These are phyloP conservation scores for Gynostemma pentaphyllum DNA, from an alignment of 306 rosid species.

Conservation along the genomic window DNA sequence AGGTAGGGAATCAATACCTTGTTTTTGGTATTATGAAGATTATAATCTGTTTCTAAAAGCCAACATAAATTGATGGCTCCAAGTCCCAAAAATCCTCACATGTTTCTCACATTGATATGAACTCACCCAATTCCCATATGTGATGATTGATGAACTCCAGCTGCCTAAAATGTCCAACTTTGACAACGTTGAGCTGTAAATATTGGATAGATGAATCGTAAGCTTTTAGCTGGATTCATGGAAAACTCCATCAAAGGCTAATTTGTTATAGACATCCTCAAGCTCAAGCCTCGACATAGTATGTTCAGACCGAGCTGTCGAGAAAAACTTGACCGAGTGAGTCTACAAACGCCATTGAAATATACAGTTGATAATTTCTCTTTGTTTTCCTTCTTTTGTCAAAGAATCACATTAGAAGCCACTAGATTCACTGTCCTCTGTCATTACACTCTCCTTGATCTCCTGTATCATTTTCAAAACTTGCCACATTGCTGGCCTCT, in stretches of 20 bases:
- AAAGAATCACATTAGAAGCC: neutral
- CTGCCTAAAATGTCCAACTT: no score
- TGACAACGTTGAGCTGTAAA: neutral
- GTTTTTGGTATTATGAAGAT: neutral
- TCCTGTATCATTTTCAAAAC: slow-evolving; percentile 78
- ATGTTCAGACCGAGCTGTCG: neutral
- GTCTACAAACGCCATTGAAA: neutral
- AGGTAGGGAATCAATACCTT: neutral
- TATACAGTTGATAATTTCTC: slow-evolving; percentile 4
- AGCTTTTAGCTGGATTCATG: neutral
- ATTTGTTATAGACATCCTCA: neutral
- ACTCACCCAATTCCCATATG: no score
- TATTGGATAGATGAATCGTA: neutral
- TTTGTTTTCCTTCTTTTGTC: neutral
- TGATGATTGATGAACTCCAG: no score
- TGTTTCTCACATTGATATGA: no score
- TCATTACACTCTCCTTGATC: slow-evolving; percentile 59
- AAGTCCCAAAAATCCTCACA: neutral
- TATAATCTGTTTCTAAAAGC: neutral
- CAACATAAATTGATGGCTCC: neutral
- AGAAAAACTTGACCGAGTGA: neutral
- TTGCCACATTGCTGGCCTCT: slow-evolving; percentile 94
- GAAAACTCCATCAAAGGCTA: neutral
- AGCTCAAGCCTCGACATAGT: neutral
- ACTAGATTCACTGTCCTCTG: slow-evolving; percentile 24